These are phyloP conservation scores for Ogataea kodamae DNA, from an alignment of 805 yeast genomes.

Conservation along the genomic window DNA sequence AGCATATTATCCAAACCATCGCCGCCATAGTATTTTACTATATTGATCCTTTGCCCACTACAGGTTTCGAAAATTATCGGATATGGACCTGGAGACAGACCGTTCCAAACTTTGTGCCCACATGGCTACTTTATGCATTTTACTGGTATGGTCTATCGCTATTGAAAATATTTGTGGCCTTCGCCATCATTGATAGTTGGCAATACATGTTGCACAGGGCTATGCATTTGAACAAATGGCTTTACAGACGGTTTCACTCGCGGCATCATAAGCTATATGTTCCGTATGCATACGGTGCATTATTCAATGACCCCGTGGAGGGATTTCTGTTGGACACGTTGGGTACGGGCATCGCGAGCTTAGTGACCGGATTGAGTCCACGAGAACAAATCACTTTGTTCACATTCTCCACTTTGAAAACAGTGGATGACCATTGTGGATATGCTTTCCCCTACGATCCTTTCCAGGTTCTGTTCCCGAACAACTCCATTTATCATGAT, in stretches of 20 bases:
- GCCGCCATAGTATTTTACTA: constrained; percentile 56
- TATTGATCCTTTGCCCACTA: constrained; percentile 53
- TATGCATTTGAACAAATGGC: constrained; percentile 78
- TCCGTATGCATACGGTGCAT: constrained; percentile 95
- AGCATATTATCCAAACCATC: constrained; percentile 77
- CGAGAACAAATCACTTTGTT: constrained; percentile 74
- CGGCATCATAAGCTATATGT: constrained; percentile 93
- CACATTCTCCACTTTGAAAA: constrained; percentile 89
- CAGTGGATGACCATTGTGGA: constrained; percentile 99
- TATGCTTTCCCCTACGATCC: constrained; percentile 89
- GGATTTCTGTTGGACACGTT: constrained; percentile 88
- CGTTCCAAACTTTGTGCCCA: constrained; percentile 40
- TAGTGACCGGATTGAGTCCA: constrained; percentile 60
- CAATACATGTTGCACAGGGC: constrained; percentile 85
- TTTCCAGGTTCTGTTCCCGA: constrained; percentile 88
- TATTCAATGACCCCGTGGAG: constrained; percentile 91
- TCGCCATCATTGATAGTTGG: constrained; percentile 87
- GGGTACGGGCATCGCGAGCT: constrained; percentile 83
- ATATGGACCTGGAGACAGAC: constrained; percentile 46
- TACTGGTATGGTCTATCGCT: constrained; percentile 66
- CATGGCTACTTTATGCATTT: constrained; percentile 42
- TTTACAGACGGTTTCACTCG: constrained; percentile 84
- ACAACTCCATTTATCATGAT: constrained; percentile 93
- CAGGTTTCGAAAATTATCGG: constrained; percentile 46
- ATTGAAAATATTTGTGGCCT: constrained; percentile 57